phyloP scores from a whole-genome alignment of 768 basidiomycete genomes.

The Piloderma croceum region DNA sequence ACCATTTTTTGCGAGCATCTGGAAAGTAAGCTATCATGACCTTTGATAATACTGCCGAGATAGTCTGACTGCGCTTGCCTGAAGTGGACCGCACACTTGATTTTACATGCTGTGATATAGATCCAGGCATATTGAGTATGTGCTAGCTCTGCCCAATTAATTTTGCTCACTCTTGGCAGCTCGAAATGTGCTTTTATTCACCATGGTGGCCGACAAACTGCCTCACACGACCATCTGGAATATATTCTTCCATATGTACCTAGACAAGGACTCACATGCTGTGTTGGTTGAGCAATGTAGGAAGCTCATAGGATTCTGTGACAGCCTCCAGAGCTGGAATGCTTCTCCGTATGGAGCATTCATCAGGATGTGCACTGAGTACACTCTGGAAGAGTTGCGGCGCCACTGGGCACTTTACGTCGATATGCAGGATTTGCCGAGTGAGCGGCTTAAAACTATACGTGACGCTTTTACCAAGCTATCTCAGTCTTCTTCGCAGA shows the following conservation, averaged over 20 bases:
- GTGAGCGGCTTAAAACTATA: conserved; percentile 15
- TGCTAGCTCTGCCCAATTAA: neutral
- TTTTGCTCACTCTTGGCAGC: conserved; percentile 25
- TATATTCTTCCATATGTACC: conserved; percentile 44
- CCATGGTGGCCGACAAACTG: conserved; percentile 34
- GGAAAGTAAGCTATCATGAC: conserved; percentile 15
- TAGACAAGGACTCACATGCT: conserved; percentile 32
- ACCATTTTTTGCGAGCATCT: conserved; percentile 33
- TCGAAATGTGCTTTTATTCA: conserved; percentile 42
- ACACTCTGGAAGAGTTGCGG: conserved; percentile 35
- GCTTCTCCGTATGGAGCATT: conserved; percentile 31
- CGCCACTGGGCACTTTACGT: conserved; percentile 35
- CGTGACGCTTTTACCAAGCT: conserved; percentile 15
- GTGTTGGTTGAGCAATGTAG: conserved; percentile 35
- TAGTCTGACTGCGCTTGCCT: neutral
- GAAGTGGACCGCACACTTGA: conserved; percentile 31
- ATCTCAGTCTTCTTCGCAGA: conserved; percentile 14
- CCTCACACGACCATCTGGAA: conserved; percentile 31
- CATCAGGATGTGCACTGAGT: conserved; percentile 32
- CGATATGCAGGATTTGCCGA: conserved; percentile 23
- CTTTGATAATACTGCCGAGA: conserved; percentile 7
- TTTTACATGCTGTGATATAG: conserved; percentile 47
- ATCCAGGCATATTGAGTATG: conserved; percentile 42
- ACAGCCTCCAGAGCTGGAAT: conserved; percentile 33
- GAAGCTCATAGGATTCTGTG: conserved; percentile 31